phyloP scores from a whole-genome alignment of 495 filamentous ascomycete genomes.

The Gamarada debralockiae region DNA sequence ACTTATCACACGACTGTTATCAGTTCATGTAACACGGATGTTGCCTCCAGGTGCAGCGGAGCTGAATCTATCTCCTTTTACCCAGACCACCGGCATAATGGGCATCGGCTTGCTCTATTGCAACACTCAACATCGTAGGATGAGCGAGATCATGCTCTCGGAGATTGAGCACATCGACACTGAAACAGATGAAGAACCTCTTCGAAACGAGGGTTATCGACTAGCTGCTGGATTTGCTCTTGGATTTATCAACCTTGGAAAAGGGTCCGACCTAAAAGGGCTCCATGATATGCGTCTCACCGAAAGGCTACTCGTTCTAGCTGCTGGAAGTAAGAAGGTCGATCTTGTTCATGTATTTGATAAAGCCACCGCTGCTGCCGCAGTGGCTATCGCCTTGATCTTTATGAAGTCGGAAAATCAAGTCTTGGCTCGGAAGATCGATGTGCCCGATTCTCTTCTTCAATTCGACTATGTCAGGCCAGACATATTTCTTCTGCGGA shows the following conservation, averaged over 20 bases:
- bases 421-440: conserved; percentile 85
- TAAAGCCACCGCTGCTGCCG: conserved; percentile 84
- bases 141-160: conserved; percentile 98
- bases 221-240: conserved; percentile 91
- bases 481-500: conserved; percentile 87
- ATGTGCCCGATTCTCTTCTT: conserved; percentile 81
- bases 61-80: conserved; percentile 88
- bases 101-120: conserved; percentile 94
- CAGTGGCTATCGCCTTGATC: conserved; percentile 85
- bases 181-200: conserved; percentile 64
- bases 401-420: conserved; percentile 96
- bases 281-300: conserved; percentile 92
- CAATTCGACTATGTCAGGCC: conserved; percentile 95
- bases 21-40: conserved; percentile 96
- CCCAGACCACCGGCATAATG: conserved; percentile 96
- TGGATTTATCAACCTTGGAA: conserved; percentile 91
- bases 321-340: conserved; percentile 82
- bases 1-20: conserved; percentile 87
- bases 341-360: conserved; percentile 88
- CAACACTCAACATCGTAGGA: conserved; percentile 91
- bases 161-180: conserved; percentile 85
- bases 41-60: conserved; percentile 87
- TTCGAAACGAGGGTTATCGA: conserved; percentile 91
- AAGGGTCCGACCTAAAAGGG: conserved; percentile 81
- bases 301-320: conserved; percentile 78